These are phyloP conservation scores for Gloeophyllum trabeum DNA, from an alignment of 768 basidiomycete species.

Conservation along the genomic window DNA sequence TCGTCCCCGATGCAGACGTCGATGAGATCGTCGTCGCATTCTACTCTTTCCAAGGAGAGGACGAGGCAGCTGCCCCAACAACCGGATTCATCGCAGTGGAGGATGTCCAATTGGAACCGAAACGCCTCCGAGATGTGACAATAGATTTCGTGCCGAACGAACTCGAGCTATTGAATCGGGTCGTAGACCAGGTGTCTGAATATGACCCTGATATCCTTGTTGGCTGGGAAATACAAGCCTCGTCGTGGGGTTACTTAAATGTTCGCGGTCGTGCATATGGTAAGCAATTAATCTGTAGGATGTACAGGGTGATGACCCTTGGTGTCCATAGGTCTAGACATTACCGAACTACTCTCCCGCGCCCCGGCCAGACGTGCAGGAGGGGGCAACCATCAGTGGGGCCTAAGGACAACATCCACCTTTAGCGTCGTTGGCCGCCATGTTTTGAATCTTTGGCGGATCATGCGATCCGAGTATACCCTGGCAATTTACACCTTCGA, in stretches of 20 bases:
- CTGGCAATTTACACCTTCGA: slow-evolving; percentile 81
- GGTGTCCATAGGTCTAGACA: slow-evolving; percentile 46
- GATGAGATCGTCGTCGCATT: slow-evolving; percentile 63
- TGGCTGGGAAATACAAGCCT: slow-evolving; percentile 86
- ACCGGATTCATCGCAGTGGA: slow-evolving; percentile 46
- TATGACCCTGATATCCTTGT: slow-evolving; percentile 87
- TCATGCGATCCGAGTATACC: slow-evolving; percentile 78
- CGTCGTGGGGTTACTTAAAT: slow-evolving; percentile 85
- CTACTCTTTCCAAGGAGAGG: slow-evolving; percentile 56
- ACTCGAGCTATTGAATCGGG: slow-evolving; percentile 66
- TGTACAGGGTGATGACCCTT: not conserved
- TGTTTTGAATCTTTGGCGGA: slow-evolving; percentile 86
- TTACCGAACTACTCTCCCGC: slow-evolving; percentile 66
- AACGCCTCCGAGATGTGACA: slow-evolving; percentile 29
- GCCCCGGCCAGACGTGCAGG: slow-evolving; percentile 38
- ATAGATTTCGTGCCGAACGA: slow-evolving; percentile 55
- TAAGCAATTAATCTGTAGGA: slow-evolving; percentile 13
- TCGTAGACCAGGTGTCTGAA: slow-evolving; percentile 62
- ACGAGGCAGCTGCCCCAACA: slow-evolving; percentile 21
- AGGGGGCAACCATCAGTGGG: slow-evolving; percentile 54
- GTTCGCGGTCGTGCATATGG: slow-evolving; percentile 55
- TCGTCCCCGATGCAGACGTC: slow-evolving; percentile 52
- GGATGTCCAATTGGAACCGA: slow-evolving; percentile 23
- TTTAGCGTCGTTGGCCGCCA: slow-evolving; percentile 84
- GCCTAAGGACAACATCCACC: slow-evolving; percentile 59